Conservation (phyloP, 1,284 basidiomycete species). For the Marasmius sp. region DNA sequence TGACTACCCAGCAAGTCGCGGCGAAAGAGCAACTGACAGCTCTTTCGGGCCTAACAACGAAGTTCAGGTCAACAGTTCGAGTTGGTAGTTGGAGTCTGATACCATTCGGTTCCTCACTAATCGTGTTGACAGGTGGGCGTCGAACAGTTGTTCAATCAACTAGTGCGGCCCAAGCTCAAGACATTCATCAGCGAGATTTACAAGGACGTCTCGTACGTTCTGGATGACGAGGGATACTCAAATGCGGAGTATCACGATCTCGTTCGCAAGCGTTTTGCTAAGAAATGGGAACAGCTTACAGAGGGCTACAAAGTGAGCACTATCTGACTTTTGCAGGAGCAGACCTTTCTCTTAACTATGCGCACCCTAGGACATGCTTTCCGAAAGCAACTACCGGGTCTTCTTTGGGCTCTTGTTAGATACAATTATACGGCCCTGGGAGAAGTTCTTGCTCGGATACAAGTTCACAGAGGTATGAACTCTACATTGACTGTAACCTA, state of each 20-base stretch:
- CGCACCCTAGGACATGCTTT: constrained; percentile 69
- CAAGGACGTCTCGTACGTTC: constrained; percentile 83
- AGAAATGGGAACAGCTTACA: constrained; percentile 81
- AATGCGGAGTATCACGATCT: constrained; percentile 84
- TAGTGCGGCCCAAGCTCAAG: constrained; percentile 83
- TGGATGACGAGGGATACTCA: constrained; percentile 88
- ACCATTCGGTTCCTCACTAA: constrained; percentile 13
- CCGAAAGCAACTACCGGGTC: constrained; percentile 83
- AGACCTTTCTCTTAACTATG: background rate
- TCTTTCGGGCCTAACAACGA: constrained; percentile 55
- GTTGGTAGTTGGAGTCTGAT: constrained; percentile 43
- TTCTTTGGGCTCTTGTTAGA: constrained; percentile 88
- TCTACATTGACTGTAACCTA: background rate
- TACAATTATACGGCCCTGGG: constrained; percentile 90
- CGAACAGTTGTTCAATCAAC: constrained; percentile 93
- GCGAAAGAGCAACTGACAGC: constrained; percentile 48
- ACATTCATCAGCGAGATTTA: constrained; percentile 86
- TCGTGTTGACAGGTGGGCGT: constrained; percentile 64
- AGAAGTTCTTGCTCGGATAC: constrained; percentile 80
- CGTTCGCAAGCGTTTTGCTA: constrained; percentile 86
- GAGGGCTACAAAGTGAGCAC: constrained; percentile 78
- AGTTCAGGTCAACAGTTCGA: constrained; percentile 71
- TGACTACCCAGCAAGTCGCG: constrained; percentile 52
- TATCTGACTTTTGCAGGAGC: background rate
- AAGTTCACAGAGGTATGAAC: constrained; percentile 82